These are phyloP conservation scores for Penicillium fuscoglaucum DNA, from an alignment of 2,329 filamentous ascomycete genomes.

Conservation along the genomic window DNA sequence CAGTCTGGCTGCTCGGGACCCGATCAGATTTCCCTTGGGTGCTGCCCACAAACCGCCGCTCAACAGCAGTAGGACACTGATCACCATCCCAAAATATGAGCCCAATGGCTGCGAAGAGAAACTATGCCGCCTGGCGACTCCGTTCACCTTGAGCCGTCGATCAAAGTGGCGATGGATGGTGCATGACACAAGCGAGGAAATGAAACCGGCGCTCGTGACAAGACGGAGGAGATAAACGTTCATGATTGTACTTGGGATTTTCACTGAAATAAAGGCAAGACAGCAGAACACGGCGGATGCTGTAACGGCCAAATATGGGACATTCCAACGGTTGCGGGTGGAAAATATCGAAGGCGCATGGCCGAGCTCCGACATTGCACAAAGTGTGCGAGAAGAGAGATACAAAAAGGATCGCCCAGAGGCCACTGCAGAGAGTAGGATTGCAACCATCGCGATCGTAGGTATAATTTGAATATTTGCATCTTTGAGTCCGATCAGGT, in stretches of 20 bases:
- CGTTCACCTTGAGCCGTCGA: slow-evolving; percentile 41
- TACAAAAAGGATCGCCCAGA: slow-evolving; percentile 77
- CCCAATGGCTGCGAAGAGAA: slow-evolving; percentile 62
- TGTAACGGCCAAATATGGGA: slow-evolving; percentile 61
- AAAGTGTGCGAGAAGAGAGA: slow-evolving; percentile 66
- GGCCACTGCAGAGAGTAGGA: slow-evolving; percentile 74
- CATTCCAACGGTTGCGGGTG: slow-evolving; percentile 59
- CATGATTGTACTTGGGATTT: slow-evolving; percentile 56
- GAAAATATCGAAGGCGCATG: slow-evolving; percentile 62
- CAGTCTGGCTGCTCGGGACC: slow-evolving; percentile 56
- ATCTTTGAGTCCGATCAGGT: slow-evolving; percentile 43
- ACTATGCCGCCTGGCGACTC: slow-evolving; percentile 50
- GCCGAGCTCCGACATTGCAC: slow-evolving; percentile 63
- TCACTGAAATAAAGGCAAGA: slow-evolving; percentile 69
- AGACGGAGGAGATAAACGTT: slow-evolving; percentile 73
- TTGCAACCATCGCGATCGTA: slow-evolving; percentile 70
- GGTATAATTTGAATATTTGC: slow-evolving; percentile 64
- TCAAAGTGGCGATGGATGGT: slow-evolving; percentile 59
- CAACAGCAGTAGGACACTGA: slow-evolving; percentile 59
- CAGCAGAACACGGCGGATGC: slow-evolving; percentile 59
- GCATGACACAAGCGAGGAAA: slow-evolving; percentile 66
- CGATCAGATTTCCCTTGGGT: slow-evolving; percentile 56
- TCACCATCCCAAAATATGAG: slow-evolving; percentile 59
- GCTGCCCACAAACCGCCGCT: slow-evolving; percentile 74
- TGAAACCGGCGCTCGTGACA: slow-evolving; percentile 65